phyloP scores from a whole-genome alignment of 192 early-diverging fungal species.

The Rhizophagus prolifer region DNA sequence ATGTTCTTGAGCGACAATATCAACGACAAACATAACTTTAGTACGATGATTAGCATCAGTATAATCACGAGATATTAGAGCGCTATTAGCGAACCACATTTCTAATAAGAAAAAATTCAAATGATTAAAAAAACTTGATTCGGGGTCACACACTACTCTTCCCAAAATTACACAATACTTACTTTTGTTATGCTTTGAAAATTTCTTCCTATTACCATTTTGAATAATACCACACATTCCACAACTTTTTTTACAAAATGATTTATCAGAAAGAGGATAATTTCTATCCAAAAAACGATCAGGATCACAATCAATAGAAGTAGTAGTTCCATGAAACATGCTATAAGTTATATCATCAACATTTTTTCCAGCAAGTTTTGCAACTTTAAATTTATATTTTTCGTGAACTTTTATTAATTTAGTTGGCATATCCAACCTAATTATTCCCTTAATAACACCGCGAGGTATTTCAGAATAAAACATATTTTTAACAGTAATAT shows the following conservation, averaged over 20 bases:
- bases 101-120: conserved; percentile 12
- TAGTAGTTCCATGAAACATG: not conserved
- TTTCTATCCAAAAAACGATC: not conserved
- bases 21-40: conserved; percentile 10
- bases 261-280: not conserved
- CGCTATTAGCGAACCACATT: conserved; percentile 19
- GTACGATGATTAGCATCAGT: not conserved
- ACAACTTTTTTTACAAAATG: conserved; percentile 17
- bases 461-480: not conserved
- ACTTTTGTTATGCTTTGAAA: conserved; percentile 19
- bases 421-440: not conserved
- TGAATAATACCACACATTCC: conserved; percentile 1
- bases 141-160: too few relatives aligned
- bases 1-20: not conserved
- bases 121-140: not conserved
- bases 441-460: not conserved
- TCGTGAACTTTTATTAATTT: not conserved
- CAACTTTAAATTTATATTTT: not conserved
- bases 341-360: not conserved
- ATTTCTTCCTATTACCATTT: conserved; percentile 10
- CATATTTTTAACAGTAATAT: not conserved
- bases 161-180: not conserved
- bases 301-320: not conserved
- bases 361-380: not conserved
- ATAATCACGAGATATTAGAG: conserved; percentile 13